Conservation (phyloP, 768 basidiomycete genomes). For the Pulveroboletus sp. region DNA sequence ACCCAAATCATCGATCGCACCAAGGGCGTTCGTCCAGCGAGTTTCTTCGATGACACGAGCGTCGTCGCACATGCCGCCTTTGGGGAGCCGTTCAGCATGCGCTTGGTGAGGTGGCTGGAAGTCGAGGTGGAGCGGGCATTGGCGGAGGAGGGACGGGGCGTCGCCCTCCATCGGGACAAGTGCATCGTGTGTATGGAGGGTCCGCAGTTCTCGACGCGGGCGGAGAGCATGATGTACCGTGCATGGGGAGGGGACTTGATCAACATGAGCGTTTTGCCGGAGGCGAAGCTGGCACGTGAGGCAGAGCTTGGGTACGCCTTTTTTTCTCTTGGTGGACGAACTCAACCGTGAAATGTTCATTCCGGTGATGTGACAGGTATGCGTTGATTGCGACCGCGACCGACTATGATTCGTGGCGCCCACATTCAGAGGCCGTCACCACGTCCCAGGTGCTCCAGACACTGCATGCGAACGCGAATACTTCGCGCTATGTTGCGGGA, state of each 20-base stretch:
- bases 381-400: conserved; percentile 87
- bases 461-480: too few relatives aligned
- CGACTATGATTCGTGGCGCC: conserved; percentile 95
- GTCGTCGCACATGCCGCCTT: conserved; percentile 93
- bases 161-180: conserved; percentile 74
- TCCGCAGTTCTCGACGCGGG: conserved; percentile 95
- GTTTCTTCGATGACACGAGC: conserved; percentile 78
- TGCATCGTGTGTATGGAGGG: conserved; percentile 96
- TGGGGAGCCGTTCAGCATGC: conserved; percentile 81
- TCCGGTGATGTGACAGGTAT: conserved; percentile 50
- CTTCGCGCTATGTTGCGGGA: too few relatives aligned
- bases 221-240: conserved; percentile 93
- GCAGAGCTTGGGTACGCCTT: conserved; percentile 75
- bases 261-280: conserved; percentile 96
- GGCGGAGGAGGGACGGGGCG: conserved; percentile 50
- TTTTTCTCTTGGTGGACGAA: background rate
- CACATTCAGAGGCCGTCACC: conserved; percentile 75
- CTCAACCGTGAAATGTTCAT: background rate
- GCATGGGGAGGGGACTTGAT: conserved; percentile 90
- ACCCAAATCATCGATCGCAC: conserved; percentile 95
- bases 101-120: conserved; percentile 63
- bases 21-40: conserved; percentile 84
- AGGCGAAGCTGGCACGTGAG: conserved; percentile 95
- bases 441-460: too few relatives aligned
- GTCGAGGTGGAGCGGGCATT: conserved; percentile 59